Base-by-base conservation (phyloP, 2,329 filamentous ascomycete genomes). In the Alternaria solani region DNA sequence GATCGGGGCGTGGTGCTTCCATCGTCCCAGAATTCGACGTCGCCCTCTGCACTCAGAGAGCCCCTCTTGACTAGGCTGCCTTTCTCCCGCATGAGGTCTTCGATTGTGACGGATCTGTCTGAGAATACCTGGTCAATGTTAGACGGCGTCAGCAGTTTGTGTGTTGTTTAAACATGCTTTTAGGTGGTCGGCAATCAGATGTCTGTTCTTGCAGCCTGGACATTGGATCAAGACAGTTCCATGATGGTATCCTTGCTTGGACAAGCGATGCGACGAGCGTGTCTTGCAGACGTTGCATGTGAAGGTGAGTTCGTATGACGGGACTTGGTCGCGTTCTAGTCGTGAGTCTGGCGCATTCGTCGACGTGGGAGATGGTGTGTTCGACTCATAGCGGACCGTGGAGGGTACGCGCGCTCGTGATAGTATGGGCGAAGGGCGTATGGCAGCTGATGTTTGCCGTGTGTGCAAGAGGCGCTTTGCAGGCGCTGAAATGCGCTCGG, bases 191-290 rank as follows among this genome's bases (percentile, higher is more conserved):
- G 89, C 91, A 71, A 99, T 98, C 67, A 99, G 81, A 81, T 99
- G 95, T 25, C 93, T 87, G 75, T 92, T 94, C 72, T 89, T 89
- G 80, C 95, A 99, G 4, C 84, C 83, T 0, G 95, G 94, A 76
- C 95, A 99, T 34, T 90, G 90, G 66, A 98, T 94, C 58, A 99
- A 83, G 5, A 95, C 90, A 1, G 93, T 94, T 36, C 95, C 95
- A 64, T 89, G 85, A 79, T 98, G 94, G 77, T 99, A 99, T 32
- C 93, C 95, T 75, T 98, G 95, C 79, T 98, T 97, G 30, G 92
- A 93, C 70, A 99, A 84, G 51, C 86, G 86, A 81, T 99, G 96
- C 12, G 88, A 86, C n/a, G 92, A 96, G 59, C 94, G 90, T 36
- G 86, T 82, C 46, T 85, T 83, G 81, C 95, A 99, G 32, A 92